A percentile compares a stretch with the other conserved stretches of the same genome.
These are phyloP conservation scores for Bidens hawaiensis DNA, from an alignment of 140 eudicot species.

Conservation along the genomic window DNA sequence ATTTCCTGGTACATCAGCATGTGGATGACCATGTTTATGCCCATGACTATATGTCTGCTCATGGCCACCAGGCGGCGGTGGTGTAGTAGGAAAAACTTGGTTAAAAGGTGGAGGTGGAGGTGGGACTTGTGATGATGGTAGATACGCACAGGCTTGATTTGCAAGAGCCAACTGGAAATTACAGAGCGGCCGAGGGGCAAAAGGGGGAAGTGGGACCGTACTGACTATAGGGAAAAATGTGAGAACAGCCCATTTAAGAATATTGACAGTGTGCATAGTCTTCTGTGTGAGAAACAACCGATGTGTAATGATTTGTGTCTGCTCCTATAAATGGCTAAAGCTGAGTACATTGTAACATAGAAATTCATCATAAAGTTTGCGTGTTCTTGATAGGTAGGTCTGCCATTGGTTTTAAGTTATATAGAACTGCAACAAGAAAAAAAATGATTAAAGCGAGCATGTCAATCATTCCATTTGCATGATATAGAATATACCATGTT, in stretches of 20 bases:
- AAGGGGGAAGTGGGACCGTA: conserved; percentile 34
- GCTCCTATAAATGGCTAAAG: conserved; percentile 24
- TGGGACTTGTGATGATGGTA: conserved; percentile 45
- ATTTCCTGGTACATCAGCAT: conserved; percentile 3
- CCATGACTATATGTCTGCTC: not conserved
- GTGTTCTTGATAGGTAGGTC: conserved; percentile 41
- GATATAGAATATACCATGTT: conserved; percentile 15
- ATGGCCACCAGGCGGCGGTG: conserved; percentile 27
- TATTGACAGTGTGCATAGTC: conserved; percentile 41
- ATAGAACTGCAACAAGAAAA: conserved; percentile 13
- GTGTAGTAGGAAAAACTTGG: conserved; percentile 3
- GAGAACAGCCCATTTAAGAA: conserved; percentile 24
- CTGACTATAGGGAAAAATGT: conserved; percentile 30
- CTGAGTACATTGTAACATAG: not conserved
- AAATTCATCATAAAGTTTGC: conserved; percentile 30
- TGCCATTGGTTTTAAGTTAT: conserved; percentile 12
- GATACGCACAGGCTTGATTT: conserved; percentile 59
- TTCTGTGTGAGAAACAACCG: conserved; percentile 8
- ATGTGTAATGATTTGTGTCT: conserved; percentile 20
- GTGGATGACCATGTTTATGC: conserved; percentile 9
- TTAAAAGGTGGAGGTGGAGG: conserved; percentile 48
- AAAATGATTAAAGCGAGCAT: conserved; percentile 11
- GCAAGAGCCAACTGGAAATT: conserved; percentile 55
- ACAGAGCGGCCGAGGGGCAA: conserved; percentile 60
- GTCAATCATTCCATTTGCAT: conserved; percentile 19